phyloP scores from a whole-genome alignment of 768 basidiomycete genomes.

The Astraeus odoratus region DNA sequence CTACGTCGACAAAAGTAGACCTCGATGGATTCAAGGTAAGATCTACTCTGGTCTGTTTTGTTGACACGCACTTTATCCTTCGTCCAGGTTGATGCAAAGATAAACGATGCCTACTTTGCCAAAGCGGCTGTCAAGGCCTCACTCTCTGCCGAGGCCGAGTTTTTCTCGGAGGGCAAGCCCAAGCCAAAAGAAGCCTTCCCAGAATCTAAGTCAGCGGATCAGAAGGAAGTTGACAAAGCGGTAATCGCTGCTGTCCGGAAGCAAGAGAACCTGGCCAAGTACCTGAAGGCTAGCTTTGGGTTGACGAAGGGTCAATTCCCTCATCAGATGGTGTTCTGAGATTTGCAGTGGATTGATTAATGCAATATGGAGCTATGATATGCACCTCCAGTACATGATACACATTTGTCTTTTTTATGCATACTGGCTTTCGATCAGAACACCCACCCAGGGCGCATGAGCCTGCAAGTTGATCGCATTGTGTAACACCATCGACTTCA shows the following conservation, averaged over 20 bases:
- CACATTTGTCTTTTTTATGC: background rate
- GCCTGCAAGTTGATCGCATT: no score
- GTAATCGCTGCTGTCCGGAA: constrained; percentile 84
- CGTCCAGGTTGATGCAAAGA: constrained; percentile 72
- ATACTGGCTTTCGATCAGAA: background rate
- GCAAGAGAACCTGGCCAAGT: constrained; percentile 85
- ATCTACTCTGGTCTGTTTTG: background rate
- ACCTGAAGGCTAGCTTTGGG: constrained; percentile 88
- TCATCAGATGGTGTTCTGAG: constrained; percentile 88
- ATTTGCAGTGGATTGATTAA: constrained; percentile 11
- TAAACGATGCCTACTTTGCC: constrained; percentile 92
- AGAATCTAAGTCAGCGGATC: constrained; percentile 81
- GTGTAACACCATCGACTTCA: no score
- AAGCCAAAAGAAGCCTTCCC: constrained; percentile 85
- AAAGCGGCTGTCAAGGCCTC: constrained; percentile 67
- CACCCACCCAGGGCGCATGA: background rate
- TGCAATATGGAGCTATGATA: constrained; percentile 21
- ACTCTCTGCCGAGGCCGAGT: constrained; percentile 88
- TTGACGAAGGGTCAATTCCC: constrained; percentile 96
- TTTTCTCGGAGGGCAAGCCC: constrained; percentile 91
- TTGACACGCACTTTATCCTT: constrained; percentile 2
- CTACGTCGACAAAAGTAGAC: constrained; percentile 92
- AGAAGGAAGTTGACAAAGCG: constrained; percentile 80
- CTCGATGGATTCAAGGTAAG: constrained; percentile 65
- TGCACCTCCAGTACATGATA: constrained; percentile 1